phyloP scores from a whole-genome alignment of 1,284 basidiomycete genomes.

The Cryptococcus neoformans region DNA sequence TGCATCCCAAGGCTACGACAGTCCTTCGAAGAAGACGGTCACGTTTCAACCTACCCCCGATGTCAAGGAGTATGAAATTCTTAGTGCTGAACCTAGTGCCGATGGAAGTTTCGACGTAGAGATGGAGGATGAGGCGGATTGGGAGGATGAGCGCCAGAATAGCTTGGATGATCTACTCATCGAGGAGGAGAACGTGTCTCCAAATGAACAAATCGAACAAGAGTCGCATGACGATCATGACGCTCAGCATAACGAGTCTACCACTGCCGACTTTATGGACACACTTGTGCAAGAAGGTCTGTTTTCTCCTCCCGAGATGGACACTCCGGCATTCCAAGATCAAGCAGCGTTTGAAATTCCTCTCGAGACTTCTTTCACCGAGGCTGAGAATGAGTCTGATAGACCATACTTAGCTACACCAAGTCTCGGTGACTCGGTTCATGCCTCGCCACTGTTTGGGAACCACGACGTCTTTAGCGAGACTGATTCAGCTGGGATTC shows the following conservation, averaged over 20 bases:
- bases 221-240: neutral
- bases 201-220: neutral
- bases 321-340: slow-evolving; percentile 33
- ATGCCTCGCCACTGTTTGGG: slow-evolving; percentile 25
- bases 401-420: slow-evolving; percentile 35
- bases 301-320: slow-evolving; percentile 39
- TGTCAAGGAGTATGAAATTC: slow-evolving; percentile 77
- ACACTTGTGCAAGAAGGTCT: slow-evolving; percentile 47
- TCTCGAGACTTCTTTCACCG: slow-evolving; percentile 11
- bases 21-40: slow-evolving; percentile 66
- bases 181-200: slow-evolving; percentile 1
- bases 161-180: slow-evolving; percentile 20
- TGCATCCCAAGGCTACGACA: slow-evolving; percentile 37
- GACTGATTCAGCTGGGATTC: slow-evolving; percentile 58
- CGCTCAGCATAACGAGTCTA: slow-evolving; percentile 24
- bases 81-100: slow-evolving; percentile 56
- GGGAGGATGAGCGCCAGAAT: slow-evolving; percentile 28
- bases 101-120: slow-evolving; percentile 51
- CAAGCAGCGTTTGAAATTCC: slow-evolving; percentile 26
- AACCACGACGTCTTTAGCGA: slow-evolving; percentile 12
- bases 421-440: slow-evolving; percentile 27
- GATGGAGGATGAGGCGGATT: slow-evolving; percentile 51
- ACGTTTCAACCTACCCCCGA: slow-evolving; percentile 82
- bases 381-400: slow-evolving; percentile 9
- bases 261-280: slow-evolving; percentile 49